A percentile compares a stretch with the other conserved stretches of the same genome.
These are phyloP conservation scores for Hordeum vulgare DNA, from an alignment of 176 grass and related monocot genomes.

Conservation along the genomic window DNA sequence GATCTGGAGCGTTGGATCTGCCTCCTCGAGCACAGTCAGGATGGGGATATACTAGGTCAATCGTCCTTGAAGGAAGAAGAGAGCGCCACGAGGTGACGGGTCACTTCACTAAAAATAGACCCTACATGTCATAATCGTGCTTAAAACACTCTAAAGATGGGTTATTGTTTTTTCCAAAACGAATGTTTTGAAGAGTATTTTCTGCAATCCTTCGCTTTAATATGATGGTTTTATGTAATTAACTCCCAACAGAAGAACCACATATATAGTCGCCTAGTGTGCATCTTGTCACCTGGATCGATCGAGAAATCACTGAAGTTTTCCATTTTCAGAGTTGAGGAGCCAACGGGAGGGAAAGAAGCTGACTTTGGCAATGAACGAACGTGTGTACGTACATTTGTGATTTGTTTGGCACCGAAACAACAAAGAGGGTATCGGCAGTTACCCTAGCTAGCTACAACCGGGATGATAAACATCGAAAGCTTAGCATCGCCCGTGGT, in stretches of 20 bases:
- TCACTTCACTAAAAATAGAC: too few relatives aligned
- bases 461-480: background rate
- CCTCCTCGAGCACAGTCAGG: constrained; percentile 27
- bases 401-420: background rate
- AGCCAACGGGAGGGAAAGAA: background rate
- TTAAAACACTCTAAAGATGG: too few relatives aligned
- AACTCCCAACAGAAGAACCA: background rate
- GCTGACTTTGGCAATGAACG: background rate
- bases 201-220: too few relatives aligned
- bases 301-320: background rate
- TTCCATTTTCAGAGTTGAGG: background rate
- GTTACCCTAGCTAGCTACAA: background rate
- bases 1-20: constrained; percentile 57
- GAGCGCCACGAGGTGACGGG: too few relatives aligned
- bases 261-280: too few relatives aligned
- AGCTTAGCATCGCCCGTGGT: background rate
- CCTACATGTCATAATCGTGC: too few relatives aligned
- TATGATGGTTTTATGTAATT: too few relatives aligned
- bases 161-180: too few relatives aligned
- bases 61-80: constrained; percentile 11
- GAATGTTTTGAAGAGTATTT: too few relatives aligned
- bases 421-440: background rate
- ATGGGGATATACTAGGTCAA: background rate
- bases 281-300: too few relatives aligned
- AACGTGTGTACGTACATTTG: background rate